Base-by-base conservation (phyloP, 2,329 filamentous ascomycete genomes). In the Aspergillus proliferans region DNA sequence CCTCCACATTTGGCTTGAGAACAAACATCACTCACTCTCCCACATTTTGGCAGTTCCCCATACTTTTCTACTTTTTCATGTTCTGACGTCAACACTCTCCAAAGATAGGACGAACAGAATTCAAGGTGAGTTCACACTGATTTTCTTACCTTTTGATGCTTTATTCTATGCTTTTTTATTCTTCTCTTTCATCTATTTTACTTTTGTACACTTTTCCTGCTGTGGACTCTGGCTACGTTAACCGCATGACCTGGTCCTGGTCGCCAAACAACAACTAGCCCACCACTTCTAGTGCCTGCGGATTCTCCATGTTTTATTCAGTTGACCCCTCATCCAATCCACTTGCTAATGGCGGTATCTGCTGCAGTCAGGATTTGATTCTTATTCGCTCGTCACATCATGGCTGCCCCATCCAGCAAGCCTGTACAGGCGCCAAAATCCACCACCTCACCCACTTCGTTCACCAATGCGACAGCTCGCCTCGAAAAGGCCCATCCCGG, bases 401-500 rank as follows among this genome's bases (percentile, higher is more conserved):
- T 85, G 81, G 71, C 70, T 49, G 55, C 63, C 36, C 57, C 58
- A 48, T 55, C 58, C 26, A 59, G 51, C 47, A 66, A 60, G 49
- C 52, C 61, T n/a, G 47, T 49, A 21, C 53, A 61, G 42, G 47
- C 49, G n/a, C 46, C 61, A 73, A 60, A 58, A 45, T 55, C 62
- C 18, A 66, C 53, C 69, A 74, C 62, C 60, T 76, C 57, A 58
- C 71, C 52, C 68, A 75, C 54, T 7, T 68, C 78, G 47, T 74
- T 81, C 19, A 82, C 71, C 58, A 85, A 76, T 59, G 82, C 86
- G 51, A 82, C 82, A 36, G 74, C 85, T 36, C 72, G 88, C 43
- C 76, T 88, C 30, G 88, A 92, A 45, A 93, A 90, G 67, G 77
- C 86, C 45, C 86, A 87, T 61, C 67, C 75, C 30, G 74, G 75